Evolutionary conservation across 768 basidiomycete species (phyloP).

Genomic region (Boletus barrowsii): DNA sequence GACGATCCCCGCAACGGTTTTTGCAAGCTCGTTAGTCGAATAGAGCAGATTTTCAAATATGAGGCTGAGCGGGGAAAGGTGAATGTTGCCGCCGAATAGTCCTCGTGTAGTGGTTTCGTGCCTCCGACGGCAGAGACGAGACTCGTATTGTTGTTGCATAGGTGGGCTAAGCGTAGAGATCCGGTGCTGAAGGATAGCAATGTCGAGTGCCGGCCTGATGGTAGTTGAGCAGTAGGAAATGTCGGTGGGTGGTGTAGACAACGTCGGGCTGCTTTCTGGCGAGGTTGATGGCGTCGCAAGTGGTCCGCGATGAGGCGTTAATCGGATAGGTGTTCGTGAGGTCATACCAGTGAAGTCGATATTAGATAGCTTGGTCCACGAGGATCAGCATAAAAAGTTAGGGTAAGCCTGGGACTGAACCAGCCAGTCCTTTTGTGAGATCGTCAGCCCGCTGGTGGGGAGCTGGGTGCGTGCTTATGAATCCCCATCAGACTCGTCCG

Average conservation of each 20-base stretch:
- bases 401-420: constrained; percentile 25
- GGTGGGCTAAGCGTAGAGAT: constrained; percentile 6
- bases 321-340: constrained; percentile 24
- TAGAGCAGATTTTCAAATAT: constrained; percentile 2
- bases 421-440: constrained; percentile 27
- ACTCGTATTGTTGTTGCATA: background rate
- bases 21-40: constrained; percentile 14
- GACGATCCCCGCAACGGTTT: constrained; percentile 9
- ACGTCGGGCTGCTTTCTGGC: constrained; percentile 16
- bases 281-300: constrained; percentile 24
- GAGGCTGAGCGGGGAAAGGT: background rate
- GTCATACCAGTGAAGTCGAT: constrained; percentile 20
- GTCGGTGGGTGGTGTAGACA: constrained; percentile 11
- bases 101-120: background rate
- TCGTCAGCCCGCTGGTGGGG: constrained; percentile 1
- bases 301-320: constrained; percentile 26
- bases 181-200: constrained; percentile 5
- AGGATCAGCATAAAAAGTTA: constrained; percentile 17
- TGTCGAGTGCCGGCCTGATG: constrained; percentile 8
- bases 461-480: constrained; percentile 23
- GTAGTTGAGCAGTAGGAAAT: constrained; percentile 4
- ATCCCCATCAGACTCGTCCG: background rate
- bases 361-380: constrained; percentile 15
- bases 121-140: background rate
- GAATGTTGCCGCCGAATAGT: background rate